These are phyloP conservation scores for Solanum arcanum DNA, from an alignment of 257 asterid genomes.

Conservation along the genomic window DNA sequence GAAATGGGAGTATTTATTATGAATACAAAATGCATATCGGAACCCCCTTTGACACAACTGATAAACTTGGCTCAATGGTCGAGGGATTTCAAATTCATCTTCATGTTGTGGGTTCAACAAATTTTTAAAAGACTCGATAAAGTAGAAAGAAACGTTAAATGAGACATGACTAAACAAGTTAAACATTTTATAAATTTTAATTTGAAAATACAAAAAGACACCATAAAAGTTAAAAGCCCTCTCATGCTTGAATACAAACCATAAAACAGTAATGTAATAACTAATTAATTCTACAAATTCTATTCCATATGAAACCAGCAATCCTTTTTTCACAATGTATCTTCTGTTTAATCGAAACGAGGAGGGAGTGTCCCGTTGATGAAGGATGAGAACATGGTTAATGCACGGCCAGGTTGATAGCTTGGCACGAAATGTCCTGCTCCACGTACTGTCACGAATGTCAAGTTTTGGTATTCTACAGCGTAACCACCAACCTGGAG, in stretches of 20 bases:
- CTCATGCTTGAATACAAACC: background rate
- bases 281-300: background rate
- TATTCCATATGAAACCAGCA: background rate
- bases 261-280: background rate
- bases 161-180: no score
- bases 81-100: no score
- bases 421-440: slow-evolving; percentile 61
- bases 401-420: slow-evolving; percentile 49
- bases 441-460: slow-evolving; percentile 46
- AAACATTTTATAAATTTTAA: background rate
- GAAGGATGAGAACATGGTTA: slow-evolving; percentile 32
- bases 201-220: background rate
- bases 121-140: background rate
- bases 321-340: background rate
- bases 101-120: background rate
- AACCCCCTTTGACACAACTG: background rate
- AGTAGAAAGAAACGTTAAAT: background rate
- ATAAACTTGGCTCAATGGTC: background rate
- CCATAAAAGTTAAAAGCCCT: background rate
- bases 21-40: background rate
- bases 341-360: background rate
- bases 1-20: no score
- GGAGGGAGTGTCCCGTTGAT: slow-evolving; percentile 46
- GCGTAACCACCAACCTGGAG: slow-evolving; percentile 52
- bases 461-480: slow-evolving; percentile 43